Evolutionary conservation across 257 asterid genomes (phyloP).

Genomic region (Asclepias syriaca): DNA sequence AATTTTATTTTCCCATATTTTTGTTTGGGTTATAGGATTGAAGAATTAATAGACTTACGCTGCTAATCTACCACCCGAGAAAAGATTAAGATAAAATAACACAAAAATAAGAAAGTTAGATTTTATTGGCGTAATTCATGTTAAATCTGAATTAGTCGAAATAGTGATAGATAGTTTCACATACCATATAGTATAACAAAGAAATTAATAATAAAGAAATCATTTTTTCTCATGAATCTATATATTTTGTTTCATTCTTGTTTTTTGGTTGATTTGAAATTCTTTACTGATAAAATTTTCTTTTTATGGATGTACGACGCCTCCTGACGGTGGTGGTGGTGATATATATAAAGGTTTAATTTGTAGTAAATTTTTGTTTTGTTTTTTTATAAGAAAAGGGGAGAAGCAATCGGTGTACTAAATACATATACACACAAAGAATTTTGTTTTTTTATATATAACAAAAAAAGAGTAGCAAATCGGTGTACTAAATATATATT

Average conservation of each 20-base stretch:
- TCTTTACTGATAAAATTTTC: neutral
- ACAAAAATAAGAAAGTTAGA: no score
- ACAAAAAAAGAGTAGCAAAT: neutral
- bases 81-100: constrained; percentile 31
- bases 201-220: no score
- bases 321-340: neutral
- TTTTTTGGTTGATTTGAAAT: neutral
- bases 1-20: no score
- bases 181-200: no score
- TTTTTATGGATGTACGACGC: neutral
- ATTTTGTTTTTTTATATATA: no score
- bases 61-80: constrained; percentile 38
- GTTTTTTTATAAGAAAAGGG: no score
- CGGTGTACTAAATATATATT: neutral
- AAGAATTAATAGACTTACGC: constrained; percentile 43
- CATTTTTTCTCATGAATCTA: neutral
- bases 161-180: no score
- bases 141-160: no score
- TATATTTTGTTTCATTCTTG: neutral
- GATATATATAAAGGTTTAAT: neutral
- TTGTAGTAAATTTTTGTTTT: neutral
- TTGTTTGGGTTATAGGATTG: constrained; percentile 37
- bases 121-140: no score
- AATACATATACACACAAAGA: no score
- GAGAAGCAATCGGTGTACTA: no score